Percentiles rank a stretch among this genome's conserved stretches.
Conservation (phyloP, 805 yeast genomes). For the Spathaspora passalidarum region DNA sequence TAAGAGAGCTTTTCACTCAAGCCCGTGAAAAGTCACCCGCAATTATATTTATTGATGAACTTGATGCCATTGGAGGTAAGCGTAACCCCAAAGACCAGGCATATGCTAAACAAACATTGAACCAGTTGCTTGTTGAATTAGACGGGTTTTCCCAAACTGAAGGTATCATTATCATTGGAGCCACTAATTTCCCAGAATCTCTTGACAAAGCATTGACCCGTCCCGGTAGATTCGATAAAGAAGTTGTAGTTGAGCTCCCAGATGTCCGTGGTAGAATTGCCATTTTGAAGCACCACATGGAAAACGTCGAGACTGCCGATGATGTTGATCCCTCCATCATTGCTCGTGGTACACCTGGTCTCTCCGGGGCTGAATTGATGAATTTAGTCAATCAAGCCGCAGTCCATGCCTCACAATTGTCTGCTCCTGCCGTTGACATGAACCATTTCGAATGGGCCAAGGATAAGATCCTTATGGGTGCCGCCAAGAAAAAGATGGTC, state of each 20-base stretch:
- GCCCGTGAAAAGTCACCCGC: constrained; percentile 97
- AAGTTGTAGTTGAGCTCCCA: constrained; percentile 91
- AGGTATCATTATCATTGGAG: constrained; percentile 95
- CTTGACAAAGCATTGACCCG: constrained; percentile 95
- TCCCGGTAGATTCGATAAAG: constrained; percentile 97
- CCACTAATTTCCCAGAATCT: constrained; percentile 97
- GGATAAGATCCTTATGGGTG: constrained; percentile 96
- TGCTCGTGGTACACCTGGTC: constrained; percentile 97
- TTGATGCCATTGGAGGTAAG: constrained; percentile 98
- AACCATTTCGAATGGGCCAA: constrained; percentile 97
- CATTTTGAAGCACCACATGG: constrained; percentile 86
- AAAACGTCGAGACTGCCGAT: constrained; percentile 79
- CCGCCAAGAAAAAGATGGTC: constrained; percentile 96
- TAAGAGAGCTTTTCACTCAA: constrained; percentile 87
- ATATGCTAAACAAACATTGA: constrained; percentile 94
- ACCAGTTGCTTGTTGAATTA: constrained; percentile 90
- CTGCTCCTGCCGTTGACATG: constrained; percentile 89
- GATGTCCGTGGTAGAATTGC: constrained; percentile 97
- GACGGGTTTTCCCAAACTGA: constrained; percentile 93
- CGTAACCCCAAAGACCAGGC: constrained; percentile 98
- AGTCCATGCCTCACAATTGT: constrained; percentile 88
- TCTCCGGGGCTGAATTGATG: constrained; percentile 97
- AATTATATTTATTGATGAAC: constrained; percentile 93
- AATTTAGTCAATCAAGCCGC: constrained; percentile 98
- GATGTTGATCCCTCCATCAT: constrained; percentile 84